Percentiles rank a stretch among this genome's conserved stretches.
Conservation (phyloP, 495 filamentous ascomycete species). For the Penicillium psychrofluorescens region DNA sequence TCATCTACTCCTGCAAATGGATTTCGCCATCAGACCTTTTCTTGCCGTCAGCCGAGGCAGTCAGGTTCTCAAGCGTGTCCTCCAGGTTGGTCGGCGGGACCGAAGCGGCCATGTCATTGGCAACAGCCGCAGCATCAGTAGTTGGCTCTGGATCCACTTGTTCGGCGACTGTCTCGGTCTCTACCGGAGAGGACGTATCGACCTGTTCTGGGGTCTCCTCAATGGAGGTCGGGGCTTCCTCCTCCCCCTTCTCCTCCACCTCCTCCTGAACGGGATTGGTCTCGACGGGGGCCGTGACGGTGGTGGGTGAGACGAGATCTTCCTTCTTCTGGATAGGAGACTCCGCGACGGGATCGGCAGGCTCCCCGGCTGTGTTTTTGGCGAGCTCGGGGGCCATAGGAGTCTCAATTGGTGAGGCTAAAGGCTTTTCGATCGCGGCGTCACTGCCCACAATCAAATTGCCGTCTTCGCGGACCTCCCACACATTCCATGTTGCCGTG, state of each 20-base stretch:
- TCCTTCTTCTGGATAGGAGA: not conserved
- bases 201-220: not conserved
- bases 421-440: conserved; percentile 11
- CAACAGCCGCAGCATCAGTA: not conserved
- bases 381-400: conserved; percentile 32
- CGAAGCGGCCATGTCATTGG: not conserved
- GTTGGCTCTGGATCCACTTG: conserved; percentile 4
- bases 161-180: conserved; percentile 2
- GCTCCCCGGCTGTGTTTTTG: conserved; percentile 52
- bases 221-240: not conserved
- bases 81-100: conserved; percentile 12
- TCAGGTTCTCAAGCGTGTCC: conserved; percentile 15
- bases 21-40: conserved; percentile 19
- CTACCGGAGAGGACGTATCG: not conserved
- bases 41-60: conserved; percentile 28
- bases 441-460: conserved; percentile 29
- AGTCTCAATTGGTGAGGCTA: conserved; percentile 10
- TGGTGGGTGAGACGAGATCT: conserved; percentile 4
- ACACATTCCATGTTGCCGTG: conserved; percentile 43
- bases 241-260: too few relatives aligned
- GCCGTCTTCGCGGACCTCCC: conserved; percentile 42
- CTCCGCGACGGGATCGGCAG: conserved; percentile 25
- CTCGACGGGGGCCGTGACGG: not conserved
- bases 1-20: not conserved
- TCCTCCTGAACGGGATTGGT: too few relatives aligned